phyloP scores from a whole-genome alignment of 768 basidiomycete genomes.

The Cyclocybe aegerita region DNA sequence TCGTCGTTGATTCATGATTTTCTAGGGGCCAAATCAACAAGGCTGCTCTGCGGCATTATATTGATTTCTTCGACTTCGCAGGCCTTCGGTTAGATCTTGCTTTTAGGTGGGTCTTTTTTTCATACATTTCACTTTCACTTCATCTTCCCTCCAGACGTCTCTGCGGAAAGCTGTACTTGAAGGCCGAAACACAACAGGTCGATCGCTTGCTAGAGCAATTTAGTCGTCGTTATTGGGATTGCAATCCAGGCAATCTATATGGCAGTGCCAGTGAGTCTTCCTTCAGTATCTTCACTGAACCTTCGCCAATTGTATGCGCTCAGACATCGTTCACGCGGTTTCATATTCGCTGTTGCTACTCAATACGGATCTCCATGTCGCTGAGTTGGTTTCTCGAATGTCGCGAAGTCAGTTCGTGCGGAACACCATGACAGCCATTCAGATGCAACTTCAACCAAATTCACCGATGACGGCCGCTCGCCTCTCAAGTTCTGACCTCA shows the following conservation, averaged over 20 bases:
- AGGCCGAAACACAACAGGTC: slow-evolving; percentile 96
- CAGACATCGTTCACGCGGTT: slow-evolving; percentile 93
- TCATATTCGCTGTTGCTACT: slow-evolving; percentile 90
- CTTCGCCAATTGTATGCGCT: slow-evolving; percentile 8
- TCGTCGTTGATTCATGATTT: background rate
- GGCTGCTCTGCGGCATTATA: slow-evolving; percentile 73
- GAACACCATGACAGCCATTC: slow-evolving; percentile 88
- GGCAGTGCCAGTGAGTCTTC: slow-evolving; percentile 76
- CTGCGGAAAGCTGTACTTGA: slow-evolving; percentile 89
- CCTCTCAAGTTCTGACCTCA: slow-evolving; percentile 60
- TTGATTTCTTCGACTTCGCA: slow-evolving; percentile 87
- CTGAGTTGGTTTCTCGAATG: slow-evolving; percentile 87
- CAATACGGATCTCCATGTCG: slow-evolving; percentile 97
- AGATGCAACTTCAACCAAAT: slow-evolving; percentile 66
- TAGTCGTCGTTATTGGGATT: slow-evolving; percentile 87
- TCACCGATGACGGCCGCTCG: slow-evolving; percentile 29
- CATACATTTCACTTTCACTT: background rate
- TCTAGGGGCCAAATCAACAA: slow-evolving; percentile 75
- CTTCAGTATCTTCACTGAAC: background rate
- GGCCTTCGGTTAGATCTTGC: slow-evolving; percentile 82
- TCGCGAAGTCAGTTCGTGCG: slow-evolving; percentile 88
- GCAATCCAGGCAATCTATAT: slow-evolving; percentile 80
- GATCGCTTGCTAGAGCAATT: slow-evolving; percentile 95
- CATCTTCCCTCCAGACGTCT: slow-evolving; percentile 56
- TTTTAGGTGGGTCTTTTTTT: slow-evolving; percentile 62